These are phyloP conservation scores for Lepraria neglecta DNA, from an alignment of 495 filamentous ascomycete genomes.

Conservation along the genomic window DNA sequence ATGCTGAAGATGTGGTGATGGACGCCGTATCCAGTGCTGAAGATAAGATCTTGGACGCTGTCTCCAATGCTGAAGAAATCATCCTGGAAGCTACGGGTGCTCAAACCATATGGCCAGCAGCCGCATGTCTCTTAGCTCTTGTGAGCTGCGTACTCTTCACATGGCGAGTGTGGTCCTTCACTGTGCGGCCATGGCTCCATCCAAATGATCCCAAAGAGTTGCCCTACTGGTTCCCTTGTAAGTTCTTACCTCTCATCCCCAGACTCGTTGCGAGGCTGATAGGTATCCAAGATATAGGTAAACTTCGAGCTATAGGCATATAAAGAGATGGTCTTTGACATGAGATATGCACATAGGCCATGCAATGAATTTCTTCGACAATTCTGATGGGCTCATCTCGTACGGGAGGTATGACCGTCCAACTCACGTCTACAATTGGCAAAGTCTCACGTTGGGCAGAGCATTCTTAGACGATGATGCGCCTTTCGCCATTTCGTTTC, in stretches of 20 bases:
- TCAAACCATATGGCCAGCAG: conserved; percentile 10
- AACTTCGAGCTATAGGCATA: not conserved
- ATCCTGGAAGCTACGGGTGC: conserved; percentile 6
- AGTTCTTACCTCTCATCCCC: not conserved
- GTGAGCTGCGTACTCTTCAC: conserved; percentile 5
- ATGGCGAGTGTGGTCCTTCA: conserved; percentile 32
- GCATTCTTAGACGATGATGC: conserved; percentile 14
- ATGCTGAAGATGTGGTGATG: not conserved
- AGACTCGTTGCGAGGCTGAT: conserved; percentile 1
- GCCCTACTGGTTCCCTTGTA: conserved; percentile 31
- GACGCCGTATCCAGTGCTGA: conserved; percentile 1
- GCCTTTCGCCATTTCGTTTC: conserved; percentile 16
- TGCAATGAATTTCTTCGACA: conserved; percentile 14
- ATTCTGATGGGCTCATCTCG: conserved; percentile 18
- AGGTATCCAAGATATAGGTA: conserved; percentile 6
- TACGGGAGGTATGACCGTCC: conserved; percentile 11
- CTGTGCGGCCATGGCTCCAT: conserved; percentile 25
- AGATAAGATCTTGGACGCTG: not conserved
- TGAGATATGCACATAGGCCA: conserved; percentile 12
- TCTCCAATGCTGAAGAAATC: not conserved
- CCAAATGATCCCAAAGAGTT: conserved; percentile 31
- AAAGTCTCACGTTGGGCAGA: conserved; percentile 7
- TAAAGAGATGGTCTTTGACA: not conserved
- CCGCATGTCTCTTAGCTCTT: conserved; percentile 5
- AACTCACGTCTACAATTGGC: not conserved